A percentile compares a stretch with the other conserved stretches of the same genome.
phyloP scores from a whole-genome alignment of 192 early-diverging fungal species.

The Irineochytrium annulatum region DNA sequence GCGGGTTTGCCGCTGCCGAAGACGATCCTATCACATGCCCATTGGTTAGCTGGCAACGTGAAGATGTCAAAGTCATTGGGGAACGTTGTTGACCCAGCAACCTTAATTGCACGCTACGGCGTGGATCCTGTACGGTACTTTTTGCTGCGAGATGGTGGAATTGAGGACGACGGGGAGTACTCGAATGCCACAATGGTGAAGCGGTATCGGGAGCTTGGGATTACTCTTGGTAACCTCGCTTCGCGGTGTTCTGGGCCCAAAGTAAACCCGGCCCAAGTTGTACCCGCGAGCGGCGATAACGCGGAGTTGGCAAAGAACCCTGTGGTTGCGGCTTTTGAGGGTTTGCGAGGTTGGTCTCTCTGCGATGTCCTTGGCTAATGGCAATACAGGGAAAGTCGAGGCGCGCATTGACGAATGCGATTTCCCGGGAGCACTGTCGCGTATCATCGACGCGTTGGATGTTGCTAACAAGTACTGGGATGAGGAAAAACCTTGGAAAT shows the following conservation, averaged over 20 bases:
- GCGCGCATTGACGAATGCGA: slow-evolving; percentile 52
- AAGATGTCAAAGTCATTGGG: slow-evolving; percentile 97
- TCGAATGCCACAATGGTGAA: slow-evolving; percentile 59
- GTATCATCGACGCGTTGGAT: slow-evolving; percentile 61
- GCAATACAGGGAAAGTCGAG: slow-evolving; percentile 9
- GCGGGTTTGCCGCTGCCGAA: slow-evolving; percentile 70
- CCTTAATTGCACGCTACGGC: slow-evolving; percentile 66
- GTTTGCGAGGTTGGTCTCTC: slow-evolving; percentile 3
- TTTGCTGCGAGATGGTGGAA: slow-evolving; percentile 85
- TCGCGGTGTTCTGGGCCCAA: slow-evolving; percentile 23
- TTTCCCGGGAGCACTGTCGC: slow-evolving; percentile 56
- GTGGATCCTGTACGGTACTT: slow-evolving; percentile 87
- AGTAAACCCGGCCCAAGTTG: slow-evolving; percentile 16
- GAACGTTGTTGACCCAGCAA: slow-evolving; percentile 86
- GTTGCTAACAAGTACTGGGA: slow-evolving; percentile 74
- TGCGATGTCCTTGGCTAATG: neutral
- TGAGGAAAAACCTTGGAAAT: slow-evolving; percentile 73
- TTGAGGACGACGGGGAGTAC: slow-evolving; percentile 80
- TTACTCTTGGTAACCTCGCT: slow-evolving; percentile 22
- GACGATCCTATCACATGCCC: slow-evolving; percentile 86
- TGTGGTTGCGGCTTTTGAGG: slow-evolving; percentile 3
- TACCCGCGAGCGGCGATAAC: slow-evolving; percentile 17
- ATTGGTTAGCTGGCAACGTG: slow-evolving; percentile 83
- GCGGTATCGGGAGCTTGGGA: slow-evolving; percentile 52
- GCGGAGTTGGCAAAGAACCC: slow-evolving; percentile 15